Evolutionary conservation across 164 flowering plant species (phyloP), one percentile per base, ranked within the genome.

Genomic region (Aristolochia fimbriata): DNA sequence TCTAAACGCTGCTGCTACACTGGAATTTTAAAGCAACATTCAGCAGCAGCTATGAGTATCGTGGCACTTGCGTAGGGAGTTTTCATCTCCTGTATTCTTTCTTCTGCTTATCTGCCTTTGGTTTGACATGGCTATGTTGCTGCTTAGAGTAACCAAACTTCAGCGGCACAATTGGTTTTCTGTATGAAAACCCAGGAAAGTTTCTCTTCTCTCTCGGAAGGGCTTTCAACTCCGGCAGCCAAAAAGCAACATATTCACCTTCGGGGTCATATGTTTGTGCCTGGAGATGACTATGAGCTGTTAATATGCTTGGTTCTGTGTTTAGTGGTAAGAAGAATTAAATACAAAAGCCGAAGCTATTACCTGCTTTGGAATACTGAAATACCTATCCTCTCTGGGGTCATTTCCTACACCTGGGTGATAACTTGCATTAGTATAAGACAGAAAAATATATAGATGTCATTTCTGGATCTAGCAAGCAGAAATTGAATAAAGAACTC

Each of bases 351-450:
- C 43, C 9, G 51, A 2, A 21, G 19, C 9, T 65, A 85, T 76
- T 77, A 88, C 98, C 71, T 92, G 98, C 70, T 92, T 92, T 12
- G 96, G 96, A 53, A 92, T 85, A 73, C 96, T 92, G 82, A 92
- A 92, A 68, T 92, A 92, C 33, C 98, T 85, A 70, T 92, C 98
- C 73, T 92, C 96, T 70, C 98, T 78, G 22, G 96, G 98, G 70
- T 92, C 98, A 76, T 89, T 89, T 25, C 98, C 98, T 55, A 92
- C 96, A 61, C 98, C 95, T 88, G 62, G 23, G 23, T 52, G 30
- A 3, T 37, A 37, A 37, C 43, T 37, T 37, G 43, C 12, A 37
- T 37, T 37, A 37, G 43, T 6, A 37, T 1, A 10, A 37, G 43
- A 37, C 11, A 37, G 0, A 37, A 10, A 7, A 37, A 5, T 1